These are phyloP conservation scores for Meyerozyma sp. DNA, from an alignment of 1,139 yeast species.

Conservation along the genomic window DNA sequence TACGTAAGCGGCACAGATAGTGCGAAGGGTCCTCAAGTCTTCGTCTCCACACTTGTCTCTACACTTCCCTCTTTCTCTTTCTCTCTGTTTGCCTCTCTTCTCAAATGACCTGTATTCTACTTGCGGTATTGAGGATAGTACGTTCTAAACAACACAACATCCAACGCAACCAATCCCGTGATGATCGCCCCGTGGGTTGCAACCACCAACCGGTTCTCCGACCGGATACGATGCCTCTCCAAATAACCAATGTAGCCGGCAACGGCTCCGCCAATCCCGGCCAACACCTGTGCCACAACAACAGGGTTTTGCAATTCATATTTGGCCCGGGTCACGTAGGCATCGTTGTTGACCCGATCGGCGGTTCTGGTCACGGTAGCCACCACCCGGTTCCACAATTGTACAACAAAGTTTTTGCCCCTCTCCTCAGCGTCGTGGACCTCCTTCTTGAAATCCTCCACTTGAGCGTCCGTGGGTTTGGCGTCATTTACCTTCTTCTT, in stretches of 20 bases:
- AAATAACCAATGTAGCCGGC: constrained; percentile 48
- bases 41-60: too few species aligned
- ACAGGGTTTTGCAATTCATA: constrained; percentile 57
- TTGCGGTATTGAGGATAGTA: constrained; percentile 49
- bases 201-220: constrained; percentile 42
- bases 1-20: too few species aligned
- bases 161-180: constrained; percentile 51
- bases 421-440: constrained; percentile 22
- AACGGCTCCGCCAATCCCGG: constrained; percentile 45
- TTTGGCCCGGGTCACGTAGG: not conserved
- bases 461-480: constrained; percentile 7
- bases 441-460: constrained; percentile 16
- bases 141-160: constrained; percentile 47
- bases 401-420: constrained; percentile 17
- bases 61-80: not conserved
- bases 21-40: too few species aligned
- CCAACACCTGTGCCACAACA: constrained; percentile 48
- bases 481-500: constrained; percentile 15
- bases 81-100: not conserved
- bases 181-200: constrained; percentile 50
- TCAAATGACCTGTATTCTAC: constrained; percentile 12
- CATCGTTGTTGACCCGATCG: not conserved
- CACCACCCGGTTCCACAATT: constrained; percentile 7
- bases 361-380: not conserved
- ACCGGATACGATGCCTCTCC: constrained; percentile 48